Conservation (phyloP, 805 yeast genomes). For the Spathaspora arborariae region DNA sequence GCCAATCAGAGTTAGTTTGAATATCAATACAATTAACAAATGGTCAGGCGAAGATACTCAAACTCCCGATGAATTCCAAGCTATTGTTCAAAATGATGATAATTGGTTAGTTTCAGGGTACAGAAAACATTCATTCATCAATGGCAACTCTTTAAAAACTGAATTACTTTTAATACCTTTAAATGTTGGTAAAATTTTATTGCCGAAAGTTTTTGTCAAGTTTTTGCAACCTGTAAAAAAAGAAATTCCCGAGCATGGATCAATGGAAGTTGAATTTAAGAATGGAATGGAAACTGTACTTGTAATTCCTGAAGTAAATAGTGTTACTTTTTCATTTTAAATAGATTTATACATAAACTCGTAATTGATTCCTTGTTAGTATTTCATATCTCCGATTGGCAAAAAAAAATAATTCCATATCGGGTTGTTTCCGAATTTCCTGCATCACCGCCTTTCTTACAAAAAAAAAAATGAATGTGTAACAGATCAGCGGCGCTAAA, state of each 20-base stretch:
- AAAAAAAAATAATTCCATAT: background rate
- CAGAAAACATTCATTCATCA: constrained; percentile 48
- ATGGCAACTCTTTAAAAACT: constrained; percentile 21
- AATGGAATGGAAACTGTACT: constrained; percentile 67
- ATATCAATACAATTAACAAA: constrained; percentile 39
- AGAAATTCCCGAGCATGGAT: constrained; percentile 52
- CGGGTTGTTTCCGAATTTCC: background rate
- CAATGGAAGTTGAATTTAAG: constrained; percentile 59
- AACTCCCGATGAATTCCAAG: constrained; percentile 30
- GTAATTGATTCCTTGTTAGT: background rate
- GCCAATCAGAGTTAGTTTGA: constrained; percentile 46
- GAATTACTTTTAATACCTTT: constrained; percentile 64
- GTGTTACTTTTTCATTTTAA: constrained; percentile 57
- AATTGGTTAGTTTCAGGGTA: constrained; percentile 81
- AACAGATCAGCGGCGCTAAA: too few species aligned
- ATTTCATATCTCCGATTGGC: background rate
- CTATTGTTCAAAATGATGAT: constrained; percentile 54
- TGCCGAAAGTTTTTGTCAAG: constrained; percentile 57
- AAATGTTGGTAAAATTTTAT: constrained; percentile 64
- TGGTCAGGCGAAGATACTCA: constrained; percentile 33
- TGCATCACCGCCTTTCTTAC: background rate
- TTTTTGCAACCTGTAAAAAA: constrained; percentile 45
- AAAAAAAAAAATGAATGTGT: background rate
- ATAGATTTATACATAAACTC: background rate
- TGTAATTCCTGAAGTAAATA: constrained; percentile 67